A percentile compares a stretch with the other conserved stretches of the same genome.
Conservation (phyloP, 371 early-diverging fungal species). For the Actinomucor elegans region DNA sequence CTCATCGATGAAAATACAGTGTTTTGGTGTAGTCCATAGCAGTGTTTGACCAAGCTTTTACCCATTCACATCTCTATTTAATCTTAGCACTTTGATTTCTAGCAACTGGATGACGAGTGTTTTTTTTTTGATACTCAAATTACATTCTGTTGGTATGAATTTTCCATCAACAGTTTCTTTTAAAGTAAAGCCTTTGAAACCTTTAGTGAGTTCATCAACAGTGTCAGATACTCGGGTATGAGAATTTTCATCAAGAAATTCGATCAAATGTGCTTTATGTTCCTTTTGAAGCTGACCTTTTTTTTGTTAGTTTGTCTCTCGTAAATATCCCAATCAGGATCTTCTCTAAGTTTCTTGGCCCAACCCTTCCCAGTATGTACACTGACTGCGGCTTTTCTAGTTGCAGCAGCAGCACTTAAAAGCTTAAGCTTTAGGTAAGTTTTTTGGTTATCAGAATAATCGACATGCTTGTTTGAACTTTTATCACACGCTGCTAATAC, state of each 20-base stretch:
- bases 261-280: not conserved
- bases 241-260: slow-evolving; percentile 3
- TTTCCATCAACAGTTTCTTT: slow-evolving; percentile 8
- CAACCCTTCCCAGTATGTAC: not conserved
- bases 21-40: slow-evolving; percentile 5
- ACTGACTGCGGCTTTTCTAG: not conserved
- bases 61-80: slow-evolving; percentile 8
- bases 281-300: not conserved
- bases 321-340: slow-evolving; percentile 7
- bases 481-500: too few relatives aligned
- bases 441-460: too few relatives aligned
- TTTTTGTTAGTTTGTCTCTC: slow-evolving; percentile 5
- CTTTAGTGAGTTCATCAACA: not conserved
- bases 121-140: slow-evolving; percentile 4
- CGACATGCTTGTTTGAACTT: too few relatives aligned
- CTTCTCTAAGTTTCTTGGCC: slow-evolving; percentile 6
- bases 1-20: not conserved
- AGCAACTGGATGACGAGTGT: slow-evolving; percentile 1
- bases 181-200: not conserved
- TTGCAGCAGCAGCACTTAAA: not conserved
- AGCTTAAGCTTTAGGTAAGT: not conserved
- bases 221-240: not conserved
- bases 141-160: not conserved
- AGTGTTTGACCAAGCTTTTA: slow-evolving; percentile 5
- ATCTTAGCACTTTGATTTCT: slow-evolving; percentile 9